phyloP scores from a whole-genome alignment of 306 rosid genomes.

The Castanospermum australe region DNA sequence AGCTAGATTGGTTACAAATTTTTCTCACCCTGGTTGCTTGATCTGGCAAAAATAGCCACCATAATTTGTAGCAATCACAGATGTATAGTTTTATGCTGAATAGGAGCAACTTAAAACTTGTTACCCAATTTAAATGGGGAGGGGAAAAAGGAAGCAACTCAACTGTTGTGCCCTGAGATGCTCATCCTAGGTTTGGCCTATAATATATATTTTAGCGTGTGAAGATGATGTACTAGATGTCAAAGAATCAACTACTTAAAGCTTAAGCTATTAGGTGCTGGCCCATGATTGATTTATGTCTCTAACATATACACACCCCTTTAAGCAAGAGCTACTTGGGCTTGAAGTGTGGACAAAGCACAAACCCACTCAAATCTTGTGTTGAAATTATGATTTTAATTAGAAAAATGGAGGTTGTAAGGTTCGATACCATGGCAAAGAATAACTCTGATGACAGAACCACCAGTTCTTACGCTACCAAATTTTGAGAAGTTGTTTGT shows the following conservation, averaged over 20 bases:
- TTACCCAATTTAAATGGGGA: neutral
- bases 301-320: neutral
- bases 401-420: no score
- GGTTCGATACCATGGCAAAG: no score
- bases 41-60: neutral
- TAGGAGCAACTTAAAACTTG: neutral
- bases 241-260: neutral
- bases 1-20: neutral
- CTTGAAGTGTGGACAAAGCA: no score
- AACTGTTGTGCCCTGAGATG: neutral
- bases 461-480: no score
- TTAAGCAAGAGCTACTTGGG: no score
- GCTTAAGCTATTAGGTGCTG: neutral
- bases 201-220: neutral
- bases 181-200: neutral
- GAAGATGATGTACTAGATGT: neutral
- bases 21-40: neutral
- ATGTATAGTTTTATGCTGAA: neutral
- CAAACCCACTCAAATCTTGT: no score
- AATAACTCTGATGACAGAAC: no score
- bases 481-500: no score
- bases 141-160: conserved; percentile 8
- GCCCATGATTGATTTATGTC: neutral
- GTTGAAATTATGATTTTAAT: no score
- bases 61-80: neutral